A percentile compares a stretch with the other conserved stretches of the same genome.
Evolutionary conservation across 208 protist genomes (phyloP).

Genomic region (Angomonas ambiguus): DNA sequence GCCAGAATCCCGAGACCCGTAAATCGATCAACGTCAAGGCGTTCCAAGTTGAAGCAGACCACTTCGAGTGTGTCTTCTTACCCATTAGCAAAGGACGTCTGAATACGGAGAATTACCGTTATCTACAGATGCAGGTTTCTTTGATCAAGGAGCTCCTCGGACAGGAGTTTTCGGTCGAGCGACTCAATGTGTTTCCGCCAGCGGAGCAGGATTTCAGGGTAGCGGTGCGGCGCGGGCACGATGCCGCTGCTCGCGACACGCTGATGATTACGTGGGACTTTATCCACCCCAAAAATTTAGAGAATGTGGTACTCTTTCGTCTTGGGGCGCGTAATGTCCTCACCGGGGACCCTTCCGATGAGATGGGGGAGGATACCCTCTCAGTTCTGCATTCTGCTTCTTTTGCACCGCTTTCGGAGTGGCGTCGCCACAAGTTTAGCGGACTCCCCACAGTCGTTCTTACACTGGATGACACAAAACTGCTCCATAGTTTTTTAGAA

Average conservation of each 20-base stretch:
- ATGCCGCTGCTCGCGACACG: slow-evolving; percentile 18
- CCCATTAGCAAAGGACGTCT: background rate
- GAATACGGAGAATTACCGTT: background rate
- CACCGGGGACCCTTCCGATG: background rate
- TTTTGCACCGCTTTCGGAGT: slow-evolving; percentile 4
- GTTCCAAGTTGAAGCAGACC: background rate
- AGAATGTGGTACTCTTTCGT: slow-evolving; percentile 1
- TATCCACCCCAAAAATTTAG: slow-evolving; percentile 23
- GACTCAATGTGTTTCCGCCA: background rate
- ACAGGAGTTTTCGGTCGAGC: background rate
- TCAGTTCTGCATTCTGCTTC: background rate
- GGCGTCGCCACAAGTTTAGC: background rate
- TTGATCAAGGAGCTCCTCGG: background rate
- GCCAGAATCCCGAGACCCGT: background rate
- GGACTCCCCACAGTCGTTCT: background rate
- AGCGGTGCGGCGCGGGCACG: background rate
- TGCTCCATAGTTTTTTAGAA: background rate
- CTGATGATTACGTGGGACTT: slow-evolving; percentile 54
- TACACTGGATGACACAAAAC: background rate
- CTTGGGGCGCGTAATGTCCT: background rate
- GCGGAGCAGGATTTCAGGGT: background rate
- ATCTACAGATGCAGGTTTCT: background rate
- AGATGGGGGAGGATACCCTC: background rate
- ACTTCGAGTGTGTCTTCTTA: background rate
- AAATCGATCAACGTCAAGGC: background rate